Evolutionary conservation across 345 rosid species (phyloP).

Genomic region (Garcia nutans): DNA sequence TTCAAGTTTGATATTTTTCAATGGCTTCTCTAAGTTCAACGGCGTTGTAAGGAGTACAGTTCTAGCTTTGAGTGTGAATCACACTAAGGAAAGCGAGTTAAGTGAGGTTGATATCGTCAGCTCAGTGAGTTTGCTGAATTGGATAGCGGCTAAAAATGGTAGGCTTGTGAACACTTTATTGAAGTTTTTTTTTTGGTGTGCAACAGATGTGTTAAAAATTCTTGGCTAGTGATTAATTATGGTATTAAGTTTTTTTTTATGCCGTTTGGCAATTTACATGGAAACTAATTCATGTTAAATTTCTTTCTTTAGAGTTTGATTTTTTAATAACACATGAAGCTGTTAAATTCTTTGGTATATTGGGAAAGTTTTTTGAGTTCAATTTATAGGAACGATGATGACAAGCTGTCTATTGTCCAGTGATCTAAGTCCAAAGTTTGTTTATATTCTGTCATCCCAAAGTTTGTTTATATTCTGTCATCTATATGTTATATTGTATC

Average conservation of each 20-base stretch:
- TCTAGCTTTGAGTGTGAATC: neutral
- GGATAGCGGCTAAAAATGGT: conserved; percentile 2
- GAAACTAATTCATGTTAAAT: neutral
- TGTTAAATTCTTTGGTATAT: neutral
- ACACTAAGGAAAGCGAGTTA: neutral
- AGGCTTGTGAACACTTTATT: conserved; percentile 4
- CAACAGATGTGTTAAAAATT: neutral
- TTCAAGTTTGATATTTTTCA: neutral
- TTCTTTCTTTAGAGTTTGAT: neutral
- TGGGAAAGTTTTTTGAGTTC: neutral
- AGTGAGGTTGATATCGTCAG: neutral
- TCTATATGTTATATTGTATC: neutral
- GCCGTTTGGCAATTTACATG: neutral
- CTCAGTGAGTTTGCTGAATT: neutral
- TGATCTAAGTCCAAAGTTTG: neutral
- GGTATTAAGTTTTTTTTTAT: too few relatives aligned
- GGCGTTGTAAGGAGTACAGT: neutral
- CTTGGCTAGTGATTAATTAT: neutral
- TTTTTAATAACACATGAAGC: neutral
- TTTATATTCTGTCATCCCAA: neutral
- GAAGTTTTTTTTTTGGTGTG: neutral
- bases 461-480: neutral
- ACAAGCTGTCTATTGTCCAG: too few relatives aligned
- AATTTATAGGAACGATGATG: neutral
- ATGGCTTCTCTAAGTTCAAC: conserved; percentile 2